These are phyloP conservation scores for Coemansia sp. DNA, from an alignment of 192 early-diverging fungal species.

Conservation along the genomic window DNA sequence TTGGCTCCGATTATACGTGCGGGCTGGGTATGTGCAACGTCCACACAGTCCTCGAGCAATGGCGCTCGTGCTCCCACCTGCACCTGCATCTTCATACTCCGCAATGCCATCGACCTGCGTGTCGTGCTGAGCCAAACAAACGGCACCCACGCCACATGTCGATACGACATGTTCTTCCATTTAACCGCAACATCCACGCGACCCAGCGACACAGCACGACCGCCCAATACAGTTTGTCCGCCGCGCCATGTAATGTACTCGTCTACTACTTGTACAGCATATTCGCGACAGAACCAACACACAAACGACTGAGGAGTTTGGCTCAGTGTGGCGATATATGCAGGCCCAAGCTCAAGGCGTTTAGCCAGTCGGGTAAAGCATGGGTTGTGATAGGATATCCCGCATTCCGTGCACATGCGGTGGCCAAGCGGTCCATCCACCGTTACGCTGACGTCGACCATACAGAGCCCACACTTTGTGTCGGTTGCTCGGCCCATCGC, in stretches of 20 bases:
- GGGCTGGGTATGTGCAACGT: slow-evolving; percentile 1
- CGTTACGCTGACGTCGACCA: background rate
- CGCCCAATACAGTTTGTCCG: background rate
- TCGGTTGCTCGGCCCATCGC: background rate
- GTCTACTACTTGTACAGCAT: slow-evolving; percentile 3
- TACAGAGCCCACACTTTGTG: slow-evolving; percentile 9
- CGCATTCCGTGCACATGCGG: slow-evolving; percentile 11
- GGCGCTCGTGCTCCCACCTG: slow-evolving; percentile 1
- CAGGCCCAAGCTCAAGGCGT: slow-evolving; percentile 1
- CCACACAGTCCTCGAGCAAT: slow-evolving; percentile 5
- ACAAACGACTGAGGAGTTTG: slow-evolving; percentile 7
- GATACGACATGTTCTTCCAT: slow-evolving; percentile 28
- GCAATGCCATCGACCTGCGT: background rate
- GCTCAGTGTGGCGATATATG: background rate
- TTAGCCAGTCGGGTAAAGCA: slow-evolving; percentile 14
- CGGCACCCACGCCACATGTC: slow-evolving; percentile 45
- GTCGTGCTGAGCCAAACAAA: slow-evolving; percentile 23
- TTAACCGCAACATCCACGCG: slow-evolving; percentile 30
- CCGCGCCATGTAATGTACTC: slow-evolving; percentile 26
- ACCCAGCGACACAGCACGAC: background rate
- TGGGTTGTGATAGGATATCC: slow-evolving; percentile 11
- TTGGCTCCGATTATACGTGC: slow-evolving; percentile 12
- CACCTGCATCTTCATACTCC: slow-evolving; percentile 5
- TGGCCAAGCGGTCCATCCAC: background rate
- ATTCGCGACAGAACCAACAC: slow-evolving; percentile 22